Conservation (phyloP, 2,329 filamentous ascomycete species). For the Botrytis medusae region DNA sequence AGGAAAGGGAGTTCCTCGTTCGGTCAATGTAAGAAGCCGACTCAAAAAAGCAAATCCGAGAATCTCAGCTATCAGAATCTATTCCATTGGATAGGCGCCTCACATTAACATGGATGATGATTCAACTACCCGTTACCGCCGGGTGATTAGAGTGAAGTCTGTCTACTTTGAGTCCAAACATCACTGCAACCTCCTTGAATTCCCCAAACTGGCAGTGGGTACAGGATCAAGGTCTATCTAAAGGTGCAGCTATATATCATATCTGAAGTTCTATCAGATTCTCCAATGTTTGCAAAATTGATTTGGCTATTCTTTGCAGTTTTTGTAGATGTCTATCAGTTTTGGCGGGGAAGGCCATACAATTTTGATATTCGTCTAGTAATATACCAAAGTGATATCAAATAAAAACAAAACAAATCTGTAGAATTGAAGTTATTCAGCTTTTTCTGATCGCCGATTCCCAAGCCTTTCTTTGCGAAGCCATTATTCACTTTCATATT, state of each 20-base stretch:
- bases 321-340: background rate
- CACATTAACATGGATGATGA: background rate
- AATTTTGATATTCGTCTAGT: background rate
- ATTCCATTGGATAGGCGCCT: background rate
- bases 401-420: background rate
- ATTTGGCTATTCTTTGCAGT: background rate
- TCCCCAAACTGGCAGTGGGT: background rate
- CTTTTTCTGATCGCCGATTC: background rate
- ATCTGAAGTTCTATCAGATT: slow-evolving; percentile 6
- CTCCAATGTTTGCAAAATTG: background rate
- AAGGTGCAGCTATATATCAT: background rate
- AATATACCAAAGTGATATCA: background rate
- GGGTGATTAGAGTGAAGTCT: background rate
- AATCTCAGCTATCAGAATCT: background rate
- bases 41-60: background rate
- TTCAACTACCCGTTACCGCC: background rate
- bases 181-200: background rate
- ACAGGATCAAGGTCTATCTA: background rate
- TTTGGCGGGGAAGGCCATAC: background rate
- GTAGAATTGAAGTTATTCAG: background rate
- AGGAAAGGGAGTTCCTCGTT: background rate
- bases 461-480: background rate
- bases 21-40: background rate
- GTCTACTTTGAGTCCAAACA: background rate
- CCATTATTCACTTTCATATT: background rate